Conservation (phyloP, 768 basidiomycete species). For the Kondoa malvinella region DNA sequence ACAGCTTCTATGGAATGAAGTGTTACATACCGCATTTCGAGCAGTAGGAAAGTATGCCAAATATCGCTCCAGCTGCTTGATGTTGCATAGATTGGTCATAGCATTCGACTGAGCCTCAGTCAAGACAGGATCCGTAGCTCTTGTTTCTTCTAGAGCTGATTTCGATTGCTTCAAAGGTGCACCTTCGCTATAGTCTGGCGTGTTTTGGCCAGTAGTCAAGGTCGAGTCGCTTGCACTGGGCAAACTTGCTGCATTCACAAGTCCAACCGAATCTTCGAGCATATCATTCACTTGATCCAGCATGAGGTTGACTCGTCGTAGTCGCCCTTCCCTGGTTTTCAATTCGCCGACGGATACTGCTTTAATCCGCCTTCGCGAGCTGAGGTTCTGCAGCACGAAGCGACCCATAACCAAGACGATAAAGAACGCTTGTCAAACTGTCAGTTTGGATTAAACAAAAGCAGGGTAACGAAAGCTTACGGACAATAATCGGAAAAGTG, state of each 20-base stretch:
- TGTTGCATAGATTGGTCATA: slow-evolving; percentile 8
- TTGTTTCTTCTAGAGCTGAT: neutral
- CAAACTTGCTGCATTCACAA: neutral
- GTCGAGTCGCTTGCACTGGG: neutral
- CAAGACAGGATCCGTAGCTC: slow-evolving; percentile 11
- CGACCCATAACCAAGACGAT: slow-evolving; percentile 8
- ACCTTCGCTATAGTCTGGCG: no score
- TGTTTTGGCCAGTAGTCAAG: neutral
- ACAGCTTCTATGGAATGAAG: neutral
- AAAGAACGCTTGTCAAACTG: slow-evolving; percentile 10
- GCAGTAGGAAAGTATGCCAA: slow-evolving; percentile 12
- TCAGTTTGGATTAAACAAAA: slow-evolving; percentile 2
- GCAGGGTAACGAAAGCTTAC: neutral
- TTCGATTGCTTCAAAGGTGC: neutral
- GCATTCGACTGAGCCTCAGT: slow-evolving; percentile 10
- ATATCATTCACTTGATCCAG: slow-evolving; percentile 15
- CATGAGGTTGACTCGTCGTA: slow-evolving; percentile 10
- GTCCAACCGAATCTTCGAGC: slow-evolving; percentile 11
- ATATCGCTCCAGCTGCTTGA: slow-evolving; percentile 8
- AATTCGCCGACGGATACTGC: slow-evolving; percentile 9
- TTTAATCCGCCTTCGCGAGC: slow-evolving; percentile 8
- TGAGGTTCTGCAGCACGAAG: slow-evolving; percentile 10
- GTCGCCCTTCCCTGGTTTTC: slow-evolving; percentile 8
- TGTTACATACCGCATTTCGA: slow-evolving; percentile 1
- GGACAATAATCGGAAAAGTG: slow-evolving; percentile 11